Base-by-base conservation (phyloP, 1,139 yeast genomes). In the Yarrowia galli region DNA sequence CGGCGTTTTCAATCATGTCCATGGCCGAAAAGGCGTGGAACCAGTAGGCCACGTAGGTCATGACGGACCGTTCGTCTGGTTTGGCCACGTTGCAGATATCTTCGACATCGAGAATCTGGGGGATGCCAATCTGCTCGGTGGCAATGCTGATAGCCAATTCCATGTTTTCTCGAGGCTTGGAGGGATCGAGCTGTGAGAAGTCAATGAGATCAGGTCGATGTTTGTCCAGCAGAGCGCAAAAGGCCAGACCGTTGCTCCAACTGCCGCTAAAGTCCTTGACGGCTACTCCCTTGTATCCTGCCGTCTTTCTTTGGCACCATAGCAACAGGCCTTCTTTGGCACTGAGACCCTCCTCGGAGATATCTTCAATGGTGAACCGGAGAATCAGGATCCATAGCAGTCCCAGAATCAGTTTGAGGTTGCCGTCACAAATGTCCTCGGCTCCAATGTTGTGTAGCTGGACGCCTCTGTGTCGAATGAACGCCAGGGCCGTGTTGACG, bases 31-130 rank as follows among this genome's bases (percentile, higher is more conserved):
- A 80, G 73, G 82, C 82, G 69, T 86, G 87, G 76, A 84, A 87
- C 88, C 89, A 86, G 73, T 87, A 87, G 32, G 89, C 83, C n/a
- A 87, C 78, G 74, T 86, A 88, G 20, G 89, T 84, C 73, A 88
- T 82, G n/a, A 89, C 80, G 56, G 89, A 84, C 71, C 87, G 84
- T 73, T 89, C 92, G 72, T 88, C 92, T 0, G 89, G 89, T 32
- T 80, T 81, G 28, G 79, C 74, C 16, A 80, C 79, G 65, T 80
- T 80, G 49, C 78, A 75, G 69, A 88, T 82, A 75, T 88, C 91
- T 58, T 86, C 89, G 1, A 82, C 83, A 69, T 87, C 90, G n/a
- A 87, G 81, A 60, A 88, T 77, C 67, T 79, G 82, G 0, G 89
- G 86, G 49, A 89, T 85, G 0, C 85, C 85, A 32, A 87, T 77